Evolutionary conservation across 768 basidiomycete species (phyloP), one percentile per base, ranked within the genome.

Genomic region (Rhodotorula sphaerocarpa): DNA sequence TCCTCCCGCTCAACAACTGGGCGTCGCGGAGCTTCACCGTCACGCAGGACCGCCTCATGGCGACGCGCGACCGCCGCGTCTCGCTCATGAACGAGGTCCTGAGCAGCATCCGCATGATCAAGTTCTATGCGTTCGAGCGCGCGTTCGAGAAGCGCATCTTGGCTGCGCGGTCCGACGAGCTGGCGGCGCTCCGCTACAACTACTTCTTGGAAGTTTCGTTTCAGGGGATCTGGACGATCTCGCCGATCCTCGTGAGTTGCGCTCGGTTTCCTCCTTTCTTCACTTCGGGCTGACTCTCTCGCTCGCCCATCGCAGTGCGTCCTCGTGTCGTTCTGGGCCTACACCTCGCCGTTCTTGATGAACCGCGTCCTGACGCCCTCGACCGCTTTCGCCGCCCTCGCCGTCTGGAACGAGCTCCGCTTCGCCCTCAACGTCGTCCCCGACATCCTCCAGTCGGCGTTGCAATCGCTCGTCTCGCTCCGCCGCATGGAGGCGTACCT

Each of bases 351-450:
- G 21, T 48, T 60, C 25, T 56, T 73, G n/a, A 67, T 70, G 69
- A 56, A 50, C 34, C 46, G 46, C 5, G 47, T 34, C 18, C 63
- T 73, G 28, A 73, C 72, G 30, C 72, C 77, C 15, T 74, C 75
- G 34, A 67, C 72, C 30, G 78, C 78, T 2, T 79, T 79, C 69
- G 72, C 77, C 16, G 69, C 73, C 10, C 67, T 79, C n/a, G 74
- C 76, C 14, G 72, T 79, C 28, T 78, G 77, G 74, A 75, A 76
- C 65, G 77, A 78, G 73, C 73, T 79, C 10, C 66, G 75, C 5
- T 5, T 69, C 52, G 57, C 64, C 0, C 60, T 64, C 50, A 66
- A 65, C 61, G 48, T 69, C 56, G 50, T 72, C 23, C 71, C 69
- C 27, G 68, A 71, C 39, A 65, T 68, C 10, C 51, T 69, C 53